Percentiles rank a stretch among this genome's conserved stretches.
Conservation (phyloP, 441 rosid species). For the Dalechampia spathulata region DNA sequence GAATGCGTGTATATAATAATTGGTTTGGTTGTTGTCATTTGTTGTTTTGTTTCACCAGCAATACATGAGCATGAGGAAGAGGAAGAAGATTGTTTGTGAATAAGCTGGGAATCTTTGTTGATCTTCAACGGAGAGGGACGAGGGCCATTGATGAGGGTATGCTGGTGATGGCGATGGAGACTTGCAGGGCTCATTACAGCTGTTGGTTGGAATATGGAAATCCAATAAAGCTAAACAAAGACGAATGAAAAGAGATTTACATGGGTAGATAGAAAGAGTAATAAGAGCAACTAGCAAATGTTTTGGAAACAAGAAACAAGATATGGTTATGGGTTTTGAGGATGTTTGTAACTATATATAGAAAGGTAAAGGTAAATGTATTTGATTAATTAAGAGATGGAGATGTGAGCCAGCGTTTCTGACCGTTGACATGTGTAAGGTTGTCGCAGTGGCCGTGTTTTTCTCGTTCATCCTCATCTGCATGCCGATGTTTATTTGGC, state of each 20-base stretch:
- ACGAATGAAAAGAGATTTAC: too few species aligned
- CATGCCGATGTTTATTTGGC: too few species aligned
- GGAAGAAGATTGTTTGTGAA: constrained; percentile 29
- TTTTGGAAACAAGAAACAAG: too few species aligned
- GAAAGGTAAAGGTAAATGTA: too few species aligned
- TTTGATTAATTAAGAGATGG: too few species aligned
- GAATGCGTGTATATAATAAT: constrained; percentile 72
- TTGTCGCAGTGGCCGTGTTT: too few species aligned
- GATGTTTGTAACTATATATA: too few species aligned
- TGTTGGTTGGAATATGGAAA: background rate
- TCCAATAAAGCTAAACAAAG: too few species aligned
- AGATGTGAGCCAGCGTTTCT: constrained; percentile 40
- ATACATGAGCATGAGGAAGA: background rate
- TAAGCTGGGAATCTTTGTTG: constrained; percentile 39
- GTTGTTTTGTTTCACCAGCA: constrained; percentile 2
- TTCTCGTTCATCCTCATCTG: too few species aligned
- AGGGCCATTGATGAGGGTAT: constrained; percentile 29
- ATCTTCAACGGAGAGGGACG: constrained; percentile 60
- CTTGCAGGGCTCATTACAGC: constrained; percentile 43
- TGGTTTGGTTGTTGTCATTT: constrained; percentile 32
- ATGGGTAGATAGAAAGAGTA: too few species aligned
- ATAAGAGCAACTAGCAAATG: too few species aligned
- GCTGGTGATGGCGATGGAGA: background rate
- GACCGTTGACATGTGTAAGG: constrained; percentile 63
- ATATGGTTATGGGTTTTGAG: too few species aligned